Evolutionary conservation across 805 yeast genomes (phyloP), one percentile per base, ranked within the genome.

Genomic region (Yarrowia divulgata): DNA sequence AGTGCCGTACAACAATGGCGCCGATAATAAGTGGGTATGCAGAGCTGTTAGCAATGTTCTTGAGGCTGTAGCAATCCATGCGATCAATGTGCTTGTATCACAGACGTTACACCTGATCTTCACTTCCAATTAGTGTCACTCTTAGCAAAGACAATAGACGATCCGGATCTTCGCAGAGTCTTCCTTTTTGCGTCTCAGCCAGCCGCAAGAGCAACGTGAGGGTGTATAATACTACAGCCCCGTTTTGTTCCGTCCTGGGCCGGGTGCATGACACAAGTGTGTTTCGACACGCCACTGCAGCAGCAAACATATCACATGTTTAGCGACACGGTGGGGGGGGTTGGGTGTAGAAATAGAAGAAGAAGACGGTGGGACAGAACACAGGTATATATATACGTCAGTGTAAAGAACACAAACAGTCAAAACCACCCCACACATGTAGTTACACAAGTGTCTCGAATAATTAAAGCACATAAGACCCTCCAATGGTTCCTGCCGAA

Each of bases 241-340:
- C 60, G 60, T 54, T 54, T 54, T 37, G 6, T 54, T 35, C 60
- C 60, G 60, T 54, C 39, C 45, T 54, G 8, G 29, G 58, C 43
- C 19, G n/a, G n/a, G 58, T 52, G 60, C 60, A 54, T 54, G 43
- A 37, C 13, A 37, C 43, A 10, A 5, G 60, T 37, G 34, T 54
- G 45, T 37, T 18, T 37, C 43, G 60, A 54, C 60, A 54, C 60
- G 60, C 63, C 63, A 57, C 49, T 42, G 63, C 63, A 57, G 63
- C 49, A 57, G 63, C 63, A 57, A 57, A 57, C 63, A 57, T 57
- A 57, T 57, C 63, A 57, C 63, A 57, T 57, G 63, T 57, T 55
- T 23, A n/a, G 49, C 63, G 49, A 57, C 29, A 57, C 29, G 55
- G 12, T 14, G n/a, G 45, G 45, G 18, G 18, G 1, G 18, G 45